Percentiles rank a stretch among this genome's conserved stretches.
Conservation (phyloP, 371 early-diverging fungal species). For the Mortierella sp. region DNA sequence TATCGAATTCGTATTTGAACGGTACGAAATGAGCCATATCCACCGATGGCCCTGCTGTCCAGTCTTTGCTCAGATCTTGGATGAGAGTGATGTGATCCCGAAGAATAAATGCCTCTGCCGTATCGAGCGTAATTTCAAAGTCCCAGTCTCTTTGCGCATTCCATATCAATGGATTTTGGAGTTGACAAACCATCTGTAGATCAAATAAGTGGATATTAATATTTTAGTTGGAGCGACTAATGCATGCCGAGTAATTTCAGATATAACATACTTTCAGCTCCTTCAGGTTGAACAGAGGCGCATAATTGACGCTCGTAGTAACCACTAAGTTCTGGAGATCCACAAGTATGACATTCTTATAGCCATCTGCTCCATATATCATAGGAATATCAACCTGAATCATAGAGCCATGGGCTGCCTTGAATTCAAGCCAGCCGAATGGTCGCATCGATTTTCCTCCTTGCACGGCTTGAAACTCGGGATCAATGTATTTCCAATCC, state of each 20-base stretch:
- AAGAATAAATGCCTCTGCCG: slow-evolving; percentile 71
- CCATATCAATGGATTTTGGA: slow-evolving; percentile 85
- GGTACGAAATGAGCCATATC: slow-evolving; percentile 80
- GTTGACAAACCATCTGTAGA: slow-evolving; percentile 65
- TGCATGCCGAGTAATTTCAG: too few relatives aligned
- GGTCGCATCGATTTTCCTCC: slow-evolving; percentile 65
- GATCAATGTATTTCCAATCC: slow-evolving; percentile 78
- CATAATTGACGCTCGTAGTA: slow-evolving; percentile 81
- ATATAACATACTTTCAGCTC: slow-evolving; percentile 62
- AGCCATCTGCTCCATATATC: slow-evolving; percentile 67
- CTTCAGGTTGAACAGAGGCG: slow-evolving; percentile 66
- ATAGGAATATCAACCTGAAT: slow-evolving; percentile 75
- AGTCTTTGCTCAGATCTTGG: slow-evolving; percentile 83
- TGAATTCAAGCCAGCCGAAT: slow-evolving; percentile 86
- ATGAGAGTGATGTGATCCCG: slow-evolving; percentile 87
- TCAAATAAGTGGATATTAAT: not conserved
- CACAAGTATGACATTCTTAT: slow-evolving; percentile 64
- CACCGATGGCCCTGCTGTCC: slow-evolving; percentile 69
- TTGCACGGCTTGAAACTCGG: slow-evolving; percentile 55
- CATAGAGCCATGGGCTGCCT: slow-evolving; percentile 67
- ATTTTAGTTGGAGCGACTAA: not conserved
- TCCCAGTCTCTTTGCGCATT: slow-evolving; percentile 79
- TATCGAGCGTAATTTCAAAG: slow-evolving; percentile 61
- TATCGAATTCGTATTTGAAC: slow-evolving; percentile 70
- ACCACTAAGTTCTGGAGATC: slow-evolving; percentile 65